phyloP scores from a whole-genome alignment of 2,329 filamentous ascomycete genomes.

The Neofusicoccum umdonicola region DNA sequence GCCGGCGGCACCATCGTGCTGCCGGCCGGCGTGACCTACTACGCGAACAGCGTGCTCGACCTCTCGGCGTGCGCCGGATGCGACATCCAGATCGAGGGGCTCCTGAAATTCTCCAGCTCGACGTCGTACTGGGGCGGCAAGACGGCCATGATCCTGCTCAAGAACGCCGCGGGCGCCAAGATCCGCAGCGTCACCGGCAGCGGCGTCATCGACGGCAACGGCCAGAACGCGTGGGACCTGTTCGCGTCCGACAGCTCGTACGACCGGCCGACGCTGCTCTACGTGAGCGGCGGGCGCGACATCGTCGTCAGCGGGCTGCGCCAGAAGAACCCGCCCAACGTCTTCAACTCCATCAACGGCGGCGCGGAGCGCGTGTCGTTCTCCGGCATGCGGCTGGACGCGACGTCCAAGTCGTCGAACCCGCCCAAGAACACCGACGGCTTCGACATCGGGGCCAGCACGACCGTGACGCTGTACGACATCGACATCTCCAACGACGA shows the following conservation, averaged over 20 bases:
- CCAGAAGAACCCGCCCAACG: slow-evolving; percentile 46
- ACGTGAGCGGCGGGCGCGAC: slow-evolving; percentile 40
- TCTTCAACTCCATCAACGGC: slow-evolving; percentile 44
- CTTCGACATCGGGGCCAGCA: slow-evolving; percentile 42
- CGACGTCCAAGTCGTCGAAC: slow-evolving; percentile 40
- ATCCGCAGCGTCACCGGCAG: slow-evolving; percentile 41
- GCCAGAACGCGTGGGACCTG: slow-evolving; percentile 43
- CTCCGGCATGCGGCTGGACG: slow-evolving; percentile 37
- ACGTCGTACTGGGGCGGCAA: slow-evolving; percentile 44
- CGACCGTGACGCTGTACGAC: slow-evolving; percentile 37
- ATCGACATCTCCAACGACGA: slow-evolving; percentile 43
- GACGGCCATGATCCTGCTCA: slow-evolving; percentile 41
- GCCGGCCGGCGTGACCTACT: slow-evolving; percentile 42
- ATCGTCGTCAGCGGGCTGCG: slow-evolving; percentile 39
- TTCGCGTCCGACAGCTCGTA: slow-evolving; percentile 42
- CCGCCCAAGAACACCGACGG: slow-evolving; percentile 45
- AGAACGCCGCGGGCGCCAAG: slow-evolving; percentile 37
- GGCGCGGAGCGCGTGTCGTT: slow-evolving; percentile 37
- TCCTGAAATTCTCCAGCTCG: slow-evolving; percentile 40
- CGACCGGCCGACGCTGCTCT: slow-evolving; percentile 42
- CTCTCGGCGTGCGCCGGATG: slow-evolving; percentile 45
- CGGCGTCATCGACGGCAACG: slow-evolving; percentile 49
- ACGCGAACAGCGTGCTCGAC: slow-evolving; percentile 43
- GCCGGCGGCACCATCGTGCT: slow-evolving; percentile 48
- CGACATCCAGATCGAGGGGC: slow-evolving; percentile 48